Evolutionary conservation across 1,139 yeast species (phyloP).

Genomic region (Saccharomyces pastorianus): DNA sequence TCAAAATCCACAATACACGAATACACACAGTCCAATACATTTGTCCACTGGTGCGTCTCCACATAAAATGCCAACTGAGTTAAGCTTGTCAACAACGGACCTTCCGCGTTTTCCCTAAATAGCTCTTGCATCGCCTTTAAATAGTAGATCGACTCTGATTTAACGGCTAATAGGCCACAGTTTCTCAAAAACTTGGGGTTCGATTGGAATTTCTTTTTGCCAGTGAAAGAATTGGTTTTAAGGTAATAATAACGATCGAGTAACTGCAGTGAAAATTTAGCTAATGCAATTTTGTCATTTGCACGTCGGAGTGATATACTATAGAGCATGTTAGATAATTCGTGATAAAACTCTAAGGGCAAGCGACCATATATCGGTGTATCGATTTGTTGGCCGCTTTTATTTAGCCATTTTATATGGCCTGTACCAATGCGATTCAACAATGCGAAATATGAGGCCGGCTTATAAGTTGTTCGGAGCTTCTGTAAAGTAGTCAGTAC

Average conservation of each 20-base stretch:
- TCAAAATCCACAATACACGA: background rate
- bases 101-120: background rate
- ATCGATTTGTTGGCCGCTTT: constrained; percentile 8
- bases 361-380: constrained; percentile 1
- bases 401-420: constrained; percentile 17
- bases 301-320: constrained; percentile 8
- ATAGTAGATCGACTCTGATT: constrained; percentile 11
- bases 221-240: background rate
- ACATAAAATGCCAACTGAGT: background rate
- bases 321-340: constrained; percentile 19
- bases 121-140: background rate
- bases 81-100: background rate
- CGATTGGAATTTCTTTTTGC: constrained; percentile 1
- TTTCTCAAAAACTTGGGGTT: constrained; percentile 13
- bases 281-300: constrained; percentile 9
- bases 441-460: constrained; percentile 14
- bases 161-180: constrained; percentile 10
- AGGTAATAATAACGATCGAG: constrained; percentile 10
- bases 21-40: background rate
- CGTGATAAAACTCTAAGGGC: constrained; percentile 23
- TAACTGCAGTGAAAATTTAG: constrained; percentile 14
- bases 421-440: constrained; percentile 16
- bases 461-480: constrained; percentile 13
- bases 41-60: background rate
- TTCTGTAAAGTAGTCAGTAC: constrained; percentile 17